phyloP scores from a whole-genome alignment of 2,329 filamentous ascomycete genomes.

The Leptographium flavum region DNA sequence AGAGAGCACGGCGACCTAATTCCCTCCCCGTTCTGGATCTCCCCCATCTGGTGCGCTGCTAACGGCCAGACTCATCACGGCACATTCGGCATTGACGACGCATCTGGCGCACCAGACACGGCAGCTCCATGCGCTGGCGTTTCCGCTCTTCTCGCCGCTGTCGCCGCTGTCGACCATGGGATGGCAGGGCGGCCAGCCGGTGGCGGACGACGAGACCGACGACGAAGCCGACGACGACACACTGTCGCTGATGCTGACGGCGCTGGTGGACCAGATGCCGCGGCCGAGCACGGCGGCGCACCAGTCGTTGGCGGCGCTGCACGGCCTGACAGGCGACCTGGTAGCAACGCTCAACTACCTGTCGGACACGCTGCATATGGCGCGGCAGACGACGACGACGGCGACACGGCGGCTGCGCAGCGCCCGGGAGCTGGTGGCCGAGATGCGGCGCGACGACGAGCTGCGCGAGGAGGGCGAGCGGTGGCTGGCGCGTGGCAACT shows the following conservation, averaged over 20 bases:
- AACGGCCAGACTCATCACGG: conserved; percentile 60
- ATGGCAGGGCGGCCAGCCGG: neutral
- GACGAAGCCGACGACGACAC: conserved; percentile 31
- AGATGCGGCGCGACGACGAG: conserved; percentile 74
- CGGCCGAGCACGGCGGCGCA: conserved; percentile 47
- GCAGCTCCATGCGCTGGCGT: conserved; percentile 58
- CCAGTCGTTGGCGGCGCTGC: conserved; percentile 52
- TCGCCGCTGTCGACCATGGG: conserved; percentile 11
- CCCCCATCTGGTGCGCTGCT: too few relatives aligned
- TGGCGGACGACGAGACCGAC: neutral
- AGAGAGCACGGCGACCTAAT: too few relatives aligned
- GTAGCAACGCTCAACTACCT: conserved; percentile 73
- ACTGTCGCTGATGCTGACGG: conserved; percentile 55
- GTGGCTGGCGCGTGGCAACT: conserved; percentile 71
- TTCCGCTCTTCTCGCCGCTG: conserved; percentile 55
- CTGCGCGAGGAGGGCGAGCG: conserved; percentile 66
- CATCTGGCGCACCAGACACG: conserved; percentile 65
- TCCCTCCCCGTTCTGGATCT: too few relatives aligned
- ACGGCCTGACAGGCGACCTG: conserved; percentile 56
- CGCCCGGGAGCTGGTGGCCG: conserved; percentile 72
- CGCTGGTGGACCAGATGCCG: conserved; percentile 53
- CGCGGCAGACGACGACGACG: conserved; percentile 69
- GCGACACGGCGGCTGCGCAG: conserved; percentile 68
- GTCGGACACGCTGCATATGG: conserved; percentile 88
- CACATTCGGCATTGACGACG: conserved; percentile 59